These are phyloP conservation scores for Ascochyta viciae-villosae DNA, from an alignment of 2,329 filamentous ascomycete genomes.

Conservation along the genomic window DNA sequence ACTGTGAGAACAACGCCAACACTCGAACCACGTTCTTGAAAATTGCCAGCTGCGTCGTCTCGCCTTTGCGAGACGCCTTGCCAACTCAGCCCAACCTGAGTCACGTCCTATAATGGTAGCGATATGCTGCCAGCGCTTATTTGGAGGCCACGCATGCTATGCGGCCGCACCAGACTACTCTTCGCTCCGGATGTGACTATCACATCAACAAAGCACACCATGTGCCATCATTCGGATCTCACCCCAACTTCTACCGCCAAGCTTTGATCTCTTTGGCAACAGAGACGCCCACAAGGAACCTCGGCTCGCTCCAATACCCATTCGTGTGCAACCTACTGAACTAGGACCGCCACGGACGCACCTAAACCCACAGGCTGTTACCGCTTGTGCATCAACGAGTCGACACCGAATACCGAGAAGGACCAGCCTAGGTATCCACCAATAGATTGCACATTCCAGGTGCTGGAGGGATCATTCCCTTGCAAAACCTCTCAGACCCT, in stretches of 20 bases:
- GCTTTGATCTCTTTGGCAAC: neutral
- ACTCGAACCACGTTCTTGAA: conserved; percentile 4
- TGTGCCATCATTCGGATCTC: neutral
- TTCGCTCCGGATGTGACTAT: neutral
- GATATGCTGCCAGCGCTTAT: neutral
- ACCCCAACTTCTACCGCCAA: neutral
- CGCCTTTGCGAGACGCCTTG: conserved; percentile 6
- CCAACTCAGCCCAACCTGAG: conserved; percentile 8
- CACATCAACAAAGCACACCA: neutral
- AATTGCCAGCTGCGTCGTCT: neutral
- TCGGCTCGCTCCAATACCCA: conserved; percentile 4
- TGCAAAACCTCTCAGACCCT: neutral
- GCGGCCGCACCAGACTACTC: conserved; percentile 3
- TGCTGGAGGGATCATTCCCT: neutral
- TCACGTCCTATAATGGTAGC: conserved; percentile 5
- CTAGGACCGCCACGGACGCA: neutral
- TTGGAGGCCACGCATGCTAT: neutral
- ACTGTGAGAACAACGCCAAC: neutral
- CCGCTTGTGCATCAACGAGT: conserved; percentile 1
- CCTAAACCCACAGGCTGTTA: neutral
- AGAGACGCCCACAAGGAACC: neutral
- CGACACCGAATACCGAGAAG: neutral
- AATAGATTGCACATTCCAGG: neutral
- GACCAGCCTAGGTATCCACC: neutral
- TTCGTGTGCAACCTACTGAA: neutral